Percentiles rank a stretch among this genome's conserved stretches.
Evolutionary conservation across 2,329 filamentous ascomycete genomes (phyloP).

Genomic region (Penicillium concentricum): DNA sequence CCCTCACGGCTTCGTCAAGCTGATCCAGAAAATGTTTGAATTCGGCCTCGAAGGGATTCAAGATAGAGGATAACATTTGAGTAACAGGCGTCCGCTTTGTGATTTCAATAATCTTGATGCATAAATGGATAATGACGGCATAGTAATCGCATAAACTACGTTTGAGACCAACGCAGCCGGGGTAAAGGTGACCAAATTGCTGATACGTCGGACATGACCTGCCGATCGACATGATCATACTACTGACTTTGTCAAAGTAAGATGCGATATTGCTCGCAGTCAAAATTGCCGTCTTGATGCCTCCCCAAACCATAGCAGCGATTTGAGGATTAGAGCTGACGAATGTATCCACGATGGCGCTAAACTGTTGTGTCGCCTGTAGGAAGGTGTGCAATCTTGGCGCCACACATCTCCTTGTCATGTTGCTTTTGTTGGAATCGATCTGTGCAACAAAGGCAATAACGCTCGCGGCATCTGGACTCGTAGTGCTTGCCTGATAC

Average conservation of each 20-base stretch:
- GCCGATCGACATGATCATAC: no score
- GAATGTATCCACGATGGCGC: not conserved
- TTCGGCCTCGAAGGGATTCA: no score
- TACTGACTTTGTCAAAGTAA: constrained; percentile 23
- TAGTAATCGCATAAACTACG: no score
- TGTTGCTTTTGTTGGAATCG: not conserved
- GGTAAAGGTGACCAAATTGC: no score
- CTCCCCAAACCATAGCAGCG: constrained; percentile 19
- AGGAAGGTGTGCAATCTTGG: not conserved
- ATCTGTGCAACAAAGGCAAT: not conserved
- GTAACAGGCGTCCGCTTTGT: no score
- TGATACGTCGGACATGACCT: no score
- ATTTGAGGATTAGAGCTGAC: not conserved
- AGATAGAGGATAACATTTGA: no score
- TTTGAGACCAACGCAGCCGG: no score
- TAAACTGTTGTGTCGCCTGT: not conserved
- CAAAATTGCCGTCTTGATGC: constrained; percentile 19
- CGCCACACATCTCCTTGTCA: not conserved
- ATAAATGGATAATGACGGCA: no score
- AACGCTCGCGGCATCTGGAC: not conserved
- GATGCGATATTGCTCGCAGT: constrained; percentile 14
- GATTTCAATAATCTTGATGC: no score
- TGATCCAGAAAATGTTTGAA: no score
- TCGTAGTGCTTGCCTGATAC: not conserved
- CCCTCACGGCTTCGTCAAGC: no score